Percentiles rank a stretch among this genome's conserved stretches.
Evolutionary conservation across 2,329 filamentous ascomycete genomes (phyloP).

Genomic region (Hymenoscyphus linearis): DNA sequence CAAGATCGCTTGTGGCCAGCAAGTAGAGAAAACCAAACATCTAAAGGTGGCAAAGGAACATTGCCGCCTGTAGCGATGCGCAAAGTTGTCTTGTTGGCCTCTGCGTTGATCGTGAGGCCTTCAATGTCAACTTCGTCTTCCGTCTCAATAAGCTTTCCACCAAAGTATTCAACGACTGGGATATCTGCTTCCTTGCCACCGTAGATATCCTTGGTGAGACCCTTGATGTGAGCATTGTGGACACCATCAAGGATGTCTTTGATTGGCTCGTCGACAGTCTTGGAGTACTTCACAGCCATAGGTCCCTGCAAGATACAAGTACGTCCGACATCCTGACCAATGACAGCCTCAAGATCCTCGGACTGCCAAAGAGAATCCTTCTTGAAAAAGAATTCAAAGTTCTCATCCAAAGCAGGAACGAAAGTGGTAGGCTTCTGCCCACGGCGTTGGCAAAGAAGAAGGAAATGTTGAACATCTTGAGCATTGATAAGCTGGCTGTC

Average conservation of each 20-base stretch:
- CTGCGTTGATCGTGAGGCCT: constrained; percentile 76
- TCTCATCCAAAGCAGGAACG: constrained; percentile 90
- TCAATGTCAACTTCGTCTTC: constrained; percentile 75
- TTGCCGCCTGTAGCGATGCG: constrained; percentile 72
- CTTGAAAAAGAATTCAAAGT: constrained; percentile 99
- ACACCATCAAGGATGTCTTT: constrained; percentile 91
- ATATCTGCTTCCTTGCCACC: constrained; percentile 66
- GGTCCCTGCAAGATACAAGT: constrained; percentile 96
- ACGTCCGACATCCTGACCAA: constrained; percentile 90
- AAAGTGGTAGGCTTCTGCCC: constrained; percentile 97
- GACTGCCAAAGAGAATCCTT: constrained; percentile 99
- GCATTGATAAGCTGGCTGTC: constrained; percentile 92
- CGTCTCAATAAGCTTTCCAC: constrained; percentile 72
- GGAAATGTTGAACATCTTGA: constrained; percentile 95
- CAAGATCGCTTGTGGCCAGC: constrained; percentile 84
- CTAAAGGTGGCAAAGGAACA: constrained; percentile 67
- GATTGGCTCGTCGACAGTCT: constrained; percentile 84
- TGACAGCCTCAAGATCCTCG: constrained; percentile 92
- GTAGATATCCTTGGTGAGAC: constrained; percentile 76
- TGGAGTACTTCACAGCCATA: constrained; percentile 87
- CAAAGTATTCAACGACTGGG: constrained; percentile 90
- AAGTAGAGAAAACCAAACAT: constrained; percentile 82
- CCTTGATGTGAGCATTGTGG: constrained; percentile 80
- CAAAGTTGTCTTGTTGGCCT: constrained; percentile 76
- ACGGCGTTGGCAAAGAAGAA: constrained; percentile 84